Evolutionary conservation across 169 alveolate genomes (phyloP).

Genomic region (Plasmodium fragile): DNA sequence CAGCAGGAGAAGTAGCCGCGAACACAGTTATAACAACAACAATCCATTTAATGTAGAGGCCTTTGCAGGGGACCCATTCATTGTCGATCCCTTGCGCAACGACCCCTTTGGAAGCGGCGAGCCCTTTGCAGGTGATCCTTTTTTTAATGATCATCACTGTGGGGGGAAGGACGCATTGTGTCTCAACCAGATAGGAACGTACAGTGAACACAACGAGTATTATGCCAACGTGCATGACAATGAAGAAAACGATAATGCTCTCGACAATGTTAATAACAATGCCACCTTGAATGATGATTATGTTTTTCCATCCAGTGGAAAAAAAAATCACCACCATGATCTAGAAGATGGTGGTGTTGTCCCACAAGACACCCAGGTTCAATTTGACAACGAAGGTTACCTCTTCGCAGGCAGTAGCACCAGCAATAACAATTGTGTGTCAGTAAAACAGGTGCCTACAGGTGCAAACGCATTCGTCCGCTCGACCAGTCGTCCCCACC

Average conservation of each 20-base stretch:
- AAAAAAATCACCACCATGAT: background rate
- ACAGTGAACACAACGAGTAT: constrained; percentile 1
- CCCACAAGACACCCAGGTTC: background rate
- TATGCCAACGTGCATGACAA: background rate
- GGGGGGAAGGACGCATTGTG: background rate
- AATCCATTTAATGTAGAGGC: background rate
- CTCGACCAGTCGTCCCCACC: background rate
- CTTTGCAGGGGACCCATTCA: background rate
- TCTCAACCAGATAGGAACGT: background rate
- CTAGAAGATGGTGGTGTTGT: background rate
- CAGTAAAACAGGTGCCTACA: background rate
- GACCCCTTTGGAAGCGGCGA: background rate
- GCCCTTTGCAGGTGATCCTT: background rate
- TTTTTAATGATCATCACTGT: background rate
- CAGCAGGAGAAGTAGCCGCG: background rate
- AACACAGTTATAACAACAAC: background rate
- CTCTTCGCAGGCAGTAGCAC: background rate
- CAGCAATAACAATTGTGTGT: background rate
- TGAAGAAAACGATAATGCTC: background rate
- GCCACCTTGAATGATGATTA: background rate
- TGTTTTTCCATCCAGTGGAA: background rate
- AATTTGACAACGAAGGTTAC: background rate
- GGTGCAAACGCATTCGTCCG: background rate
- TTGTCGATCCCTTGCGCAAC: background rate
- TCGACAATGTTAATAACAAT: background rate